Evolutionary conservation across 2,329 filamentous ascomycete species (phyloP).

Genomic region (Penicillium sp.): DNA sequence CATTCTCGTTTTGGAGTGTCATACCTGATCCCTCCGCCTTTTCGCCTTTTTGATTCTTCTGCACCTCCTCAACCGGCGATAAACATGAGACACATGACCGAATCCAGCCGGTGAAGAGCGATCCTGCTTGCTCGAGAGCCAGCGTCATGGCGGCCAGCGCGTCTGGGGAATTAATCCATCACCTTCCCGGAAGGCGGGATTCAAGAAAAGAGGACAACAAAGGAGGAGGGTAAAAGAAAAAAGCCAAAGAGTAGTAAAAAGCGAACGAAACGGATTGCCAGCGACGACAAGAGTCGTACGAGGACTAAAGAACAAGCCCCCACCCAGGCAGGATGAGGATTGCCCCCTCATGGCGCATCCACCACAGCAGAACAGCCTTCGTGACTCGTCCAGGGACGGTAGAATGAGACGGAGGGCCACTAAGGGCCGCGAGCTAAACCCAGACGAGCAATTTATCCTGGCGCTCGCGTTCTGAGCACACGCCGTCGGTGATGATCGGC

Average conservation of each 20-base stretch:
- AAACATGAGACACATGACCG: conserved; percentile 44
- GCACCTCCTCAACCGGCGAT: conserved; percentile 32
- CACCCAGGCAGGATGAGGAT: conserved; percentile 14
- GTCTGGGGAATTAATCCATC: conserved; percentile 33
- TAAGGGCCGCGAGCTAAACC: conserved; percentile 17
- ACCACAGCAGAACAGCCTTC: conserved; percentile 8
- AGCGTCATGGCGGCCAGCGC: conserved; percentile 42
- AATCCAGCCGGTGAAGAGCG: conserved; percentile 45
- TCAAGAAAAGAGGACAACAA: conserved; percentile 10
- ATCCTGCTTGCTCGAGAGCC: conserved; percentile 44
- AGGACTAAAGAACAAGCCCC: conserved; percentile 13
- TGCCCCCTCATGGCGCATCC: conserved; percentile 2
- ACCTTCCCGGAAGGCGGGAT: conserved; percentile 25
- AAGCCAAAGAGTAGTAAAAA: conserved; percentile 12
- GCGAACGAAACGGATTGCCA: conserved; percentile 9
- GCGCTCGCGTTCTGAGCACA: conserved; percentile 9
- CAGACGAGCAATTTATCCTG: conserved; percentile 18
- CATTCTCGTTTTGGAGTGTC: background rate
- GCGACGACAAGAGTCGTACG: conserved; percentile 12
- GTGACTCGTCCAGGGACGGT: conserved; percentile 16
- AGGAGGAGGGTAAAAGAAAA: conserved; percentile 13
- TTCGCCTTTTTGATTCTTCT: conserved; percentile 12
- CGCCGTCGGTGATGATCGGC: conserved; percentile 16
- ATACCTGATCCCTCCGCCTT: conserved; percentile 11
- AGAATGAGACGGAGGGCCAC: conserved; percentile 6